A percentile compares a stretch with the other conserved stretches of the same genome.
These are phyloP conservation scores for Nemophila menziesii DNA, from an alignment of 257 asterid genomes.

Conservation along the genomic window DNA sequence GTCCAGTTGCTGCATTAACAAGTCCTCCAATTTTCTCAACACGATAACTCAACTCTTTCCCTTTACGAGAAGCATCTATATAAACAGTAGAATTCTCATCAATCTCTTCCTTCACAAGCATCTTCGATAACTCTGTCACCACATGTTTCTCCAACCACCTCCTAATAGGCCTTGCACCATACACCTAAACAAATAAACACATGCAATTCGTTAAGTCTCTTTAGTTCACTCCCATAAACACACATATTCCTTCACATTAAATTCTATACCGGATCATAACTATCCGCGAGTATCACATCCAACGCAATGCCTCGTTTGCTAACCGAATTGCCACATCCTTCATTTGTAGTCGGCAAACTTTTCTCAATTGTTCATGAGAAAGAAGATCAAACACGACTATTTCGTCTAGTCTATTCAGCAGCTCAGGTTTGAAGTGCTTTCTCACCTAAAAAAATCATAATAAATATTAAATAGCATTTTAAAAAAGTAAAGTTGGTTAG, in stretches of 20 bases:
- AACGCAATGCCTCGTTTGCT: slow-evolving; percentile 87
- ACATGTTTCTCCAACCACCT: slow-evolving; percentile 90
- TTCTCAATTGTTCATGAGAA: slow-evolving; percentile 67
- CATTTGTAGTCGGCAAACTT: slow-evolving; percentile 70
- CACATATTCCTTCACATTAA: too few relatives aligned
- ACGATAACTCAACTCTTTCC: slow-evolving; percentile 31
- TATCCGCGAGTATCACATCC: slow-evolving; percentile 57
- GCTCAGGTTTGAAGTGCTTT: slow-evolving; percentile 91
- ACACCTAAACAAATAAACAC: slow-evolving; percentile 48
- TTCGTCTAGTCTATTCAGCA: slow-evolving; percentile 76
- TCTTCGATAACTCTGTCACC: slow-evolving; percentile 73
- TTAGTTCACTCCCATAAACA: too few relatives aligned
- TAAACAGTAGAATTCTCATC: slow-evolving; percentile 79
- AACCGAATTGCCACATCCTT: slow-evolving; percentile 76
- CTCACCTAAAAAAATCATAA: too few relatives aligned
- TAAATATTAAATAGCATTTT: too few relatives aligned
- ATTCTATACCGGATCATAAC: slow-evolving; percentile 90
- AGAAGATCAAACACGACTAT: slow-evolving; percentile 86
- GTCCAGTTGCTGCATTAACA: too few relatives aligned
- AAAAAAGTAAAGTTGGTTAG: too few relatives aligned
- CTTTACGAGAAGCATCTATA: slow-evolving; percentile 56
- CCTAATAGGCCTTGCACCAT: slow-evolving; percentile 85
- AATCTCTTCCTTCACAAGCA: slow-evolving; percentile 70
- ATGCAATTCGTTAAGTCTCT: background rate
- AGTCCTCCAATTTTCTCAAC: slow-evolving; percentile 88